phyloP scores from a whole-genome alignment of 2,329 filamentous ascomycete species.

The Ceratocystiopsis sp. region DNA sequence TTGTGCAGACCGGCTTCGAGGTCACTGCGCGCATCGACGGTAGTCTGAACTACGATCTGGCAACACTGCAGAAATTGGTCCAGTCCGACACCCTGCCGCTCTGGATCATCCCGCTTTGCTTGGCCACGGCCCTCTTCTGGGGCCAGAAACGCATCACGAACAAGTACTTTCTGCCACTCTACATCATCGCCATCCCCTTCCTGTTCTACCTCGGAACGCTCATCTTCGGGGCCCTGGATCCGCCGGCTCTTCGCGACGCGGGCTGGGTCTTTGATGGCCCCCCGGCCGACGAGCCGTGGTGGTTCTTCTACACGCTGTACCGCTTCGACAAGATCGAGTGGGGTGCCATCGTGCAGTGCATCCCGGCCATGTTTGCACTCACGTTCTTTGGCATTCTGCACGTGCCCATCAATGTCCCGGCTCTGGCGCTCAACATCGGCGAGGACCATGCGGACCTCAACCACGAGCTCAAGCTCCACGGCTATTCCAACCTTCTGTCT shows the following conservation, averaged over 20 bases:
- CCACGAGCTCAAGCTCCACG: slow-evolving; percentile 79
- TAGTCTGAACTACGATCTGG: slow-evolving; percentile 63
- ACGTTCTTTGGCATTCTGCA: slow-evolving; percentile 97
- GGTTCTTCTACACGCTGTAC: slow-evolving; percentile 94
- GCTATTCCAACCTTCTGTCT: slow-evolving; percentile 81
- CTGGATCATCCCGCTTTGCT: slow-evolving; percentile 63
- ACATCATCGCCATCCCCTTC: slow-evolving; percentile 63
- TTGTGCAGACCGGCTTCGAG: slow-evolving; percentile 80
- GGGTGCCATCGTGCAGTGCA: slow-evolving; percentile 63
- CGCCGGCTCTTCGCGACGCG: slow-evolving; percentile 46
- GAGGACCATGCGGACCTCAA: slow-evolving; percentile 89
- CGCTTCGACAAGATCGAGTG: slow-evolving; percentile 74
- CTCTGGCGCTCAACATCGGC: slow-evolving; percentile 72
- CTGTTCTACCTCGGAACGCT: slow-evolving; percentile 66
- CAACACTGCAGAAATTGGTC: slow-evolving; percentile 60
- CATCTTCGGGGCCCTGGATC: slow-evolving; percentile 47
- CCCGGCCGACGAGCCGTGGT: slow-evolving; percentile 76
- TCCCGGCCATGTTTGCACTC: slow-evolving; percentile 89
- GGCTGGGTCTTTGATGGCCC: slow-evolving; percentile 92
- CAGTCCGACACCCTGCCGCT: slow-evolving; percentile 57
- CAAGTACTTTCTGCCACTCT: slow-evolving; percentile 72
- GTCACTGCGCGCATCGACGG: slow-evolving; percentile 81
- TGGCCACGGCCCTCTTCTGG: slow-evolving; percentile 62
- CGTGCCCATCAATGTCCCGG: slow-evolving; percentile 95
- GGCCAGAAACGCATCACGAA: slow-evolving; percentile 61